Conservation (phyloP, 495 filamentous ascomycete genomes). For the Bathelium albidoporum region DNA sequence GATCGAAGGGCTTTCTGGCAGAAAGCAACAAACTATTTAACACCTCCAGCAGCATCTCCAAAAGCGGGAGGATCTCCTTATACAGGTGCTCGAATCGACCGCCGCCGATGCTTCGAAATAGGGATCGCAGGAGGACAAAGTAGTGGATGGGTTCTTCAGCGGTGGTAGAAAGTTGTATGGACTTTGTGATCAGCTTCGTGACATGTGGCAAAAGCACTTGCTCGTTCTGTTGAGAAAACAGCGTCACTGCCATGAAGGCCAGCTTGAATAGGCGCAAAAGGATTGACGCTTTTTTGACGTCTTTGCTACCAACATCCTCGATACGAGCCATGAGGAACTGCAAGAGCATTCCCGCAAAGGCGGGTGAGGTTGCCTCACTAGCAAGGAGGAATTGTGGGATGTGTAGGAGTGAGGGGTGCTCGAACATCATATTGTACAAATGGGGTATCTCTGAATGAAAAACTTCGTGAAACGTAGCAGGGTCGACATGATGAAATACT, state of each 20-base stretch:
- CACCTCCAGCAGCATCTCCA: constrained; percentile 96
- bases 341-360: constrained; percentile 94
- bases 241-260: constrained; percentile 97
- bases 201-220: constrained; percentile 92
- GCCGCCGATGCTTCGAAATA: constrained; percentile 94
- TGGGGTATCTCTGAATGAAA: constrained; percentile 80
- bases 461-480: constrained; percentile 95
- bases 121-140: constrained; percentile 80
- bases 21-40: constrained; percentile 87
- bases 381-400: constrained; percentile 97
- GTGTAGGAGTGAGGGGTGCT: constrained; percentile 86
- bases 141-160: constrained; percentile 99
- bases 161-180: constrained; percentile 86
- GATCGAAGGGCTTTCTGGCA: constrained; percentile 76
- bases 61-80: constrained; percentile 88
- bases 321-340: constrained; percentile 96
- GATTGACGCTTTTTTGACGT: constrained; percentile 83
- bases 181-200: constrained; percentile 89
- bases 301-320: constrained; percentile 82
- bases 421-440: constrained; percentile 95
- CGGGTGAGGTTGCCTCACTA: constrained; percentile 92
- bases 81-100: constrained; percentile 96
- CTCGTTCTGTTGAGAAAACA: constrained; percentile 92
- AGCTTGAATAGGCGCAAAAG: constrained; percentile 93
- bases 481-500: constrained; percentile 96